Conservation (phyloP, 441 rosid species). For the Adansonia rubrostipa region DNA sequence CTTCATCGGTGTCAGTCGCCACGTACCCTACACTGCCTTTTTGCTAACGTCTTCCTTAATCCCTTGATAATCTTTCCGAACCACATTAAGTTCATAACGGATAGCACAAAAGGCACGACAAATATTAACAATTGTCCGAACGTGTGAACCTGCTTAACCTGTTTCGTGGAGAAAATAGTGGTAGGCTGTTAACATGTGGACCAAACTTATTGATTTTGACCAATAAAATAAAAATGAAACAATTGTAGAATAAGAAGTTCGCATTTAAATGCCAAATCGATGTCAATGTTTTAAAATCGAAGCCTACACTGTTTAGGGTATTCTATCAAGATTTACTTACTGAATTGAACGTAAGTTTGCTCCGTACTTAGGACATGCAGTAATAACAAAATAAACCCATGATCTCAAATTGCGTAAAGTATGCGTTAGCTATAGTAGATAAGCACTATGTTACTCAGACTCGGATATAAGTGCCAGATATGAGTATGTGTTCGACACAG, state of each 20-base stretch:
- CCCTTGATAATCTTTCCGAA: constrained; percentile 50
- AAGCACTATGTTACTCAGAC: background rate
- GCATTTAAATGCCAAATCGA: background rate
- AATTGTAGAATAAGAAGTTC: background rate
- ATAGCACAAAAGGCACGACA: constrained; percentile 42
- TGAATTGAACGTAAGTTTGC: background rate
- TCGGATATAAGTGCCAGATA: background rate
- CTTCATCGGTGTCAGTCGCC: background rate
- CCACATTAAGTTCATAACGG: constrained; percentile 54
- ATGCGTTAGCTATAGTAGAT: background rate
- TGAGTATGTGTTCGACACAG: no score
- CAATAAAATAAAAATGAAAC: background rate
- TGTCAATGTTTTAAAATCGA: background rate
- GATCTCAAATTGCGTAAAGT: background rate
- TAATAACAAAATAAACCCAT: background rate
- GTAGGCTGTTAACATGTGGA: background rate
- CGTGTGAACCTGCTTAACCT: constrained; percentile 46
- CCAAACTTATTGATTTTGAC: background rate
- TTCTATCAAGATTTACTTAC: background rate
- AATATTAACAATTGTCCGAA: constrained; percentile 41
- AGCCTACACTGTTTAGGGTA: background rate
- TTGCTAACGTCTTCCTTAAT: constrained; percentile 37
- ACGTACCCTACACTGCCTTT: constrained; percentile 12
- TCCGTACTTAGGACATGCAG: background rate
- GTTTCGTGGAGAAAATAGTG: constrained; percentile 9